Percentiles rank a stretch among this genome's conserved stretches.
phyloP scores from a whole-genome alignment of 306 rosid species.

The Vigna nakashimae region DNA sequence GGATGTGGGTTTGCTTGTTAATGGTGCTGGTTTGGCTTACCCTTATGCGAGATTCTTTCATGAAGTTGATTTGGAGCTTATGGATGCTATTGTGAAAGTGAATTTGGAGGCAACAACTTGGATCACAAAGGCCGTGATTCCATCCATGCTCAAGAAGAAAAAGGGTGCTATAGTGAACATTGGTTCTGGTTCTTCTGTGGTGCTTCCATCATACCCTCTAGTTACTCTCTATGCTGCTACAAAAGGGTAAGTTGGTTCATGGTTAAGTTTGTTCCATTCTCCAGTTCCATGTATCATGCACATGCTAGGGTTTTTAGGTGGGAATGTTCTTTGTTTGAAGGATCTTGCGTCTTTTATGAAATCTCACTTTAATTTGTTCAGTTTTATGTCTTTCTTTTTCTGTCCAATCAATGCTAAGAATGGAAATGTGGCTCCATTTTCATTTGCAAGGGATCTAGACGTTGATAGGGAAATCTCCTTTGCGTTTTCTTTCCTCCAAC shows the following conservation, averaged over 20 bases:
- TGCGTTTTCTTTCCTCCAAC: too few species aligned
- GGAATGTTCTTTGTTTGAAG: too few species aligned
- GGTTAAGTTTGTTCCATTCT: background rate
- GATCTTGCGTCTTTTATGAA: too few species aligned
- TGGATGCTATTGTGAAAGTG: slow-evolving; percentile 45
- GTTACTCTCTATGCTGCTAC: slow-evolving; percentile 60
- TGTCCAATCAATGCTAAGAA: too few species aligned
- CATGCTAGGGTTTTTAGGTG: background rate
- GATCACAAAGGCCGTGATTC: slow-evolving; percentile 61
- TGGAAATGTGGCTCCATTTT: too few species aligned
- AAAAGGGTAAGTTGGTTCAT: slow-evolving; percentile 54
- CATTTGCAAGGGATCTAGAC: too few species aligned
- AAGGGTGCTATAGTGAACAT: slow-evolving; percentile 65
- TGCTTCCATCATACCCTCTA: slow-evolving; percentile 59
- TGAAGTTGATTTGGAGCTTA: slow-evolving; percentile 48
- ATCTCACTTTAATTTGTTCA: background rate
- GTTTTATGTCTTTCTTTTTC: background rate
- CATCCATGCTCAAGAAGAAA: slow-evolving; percentile 59
- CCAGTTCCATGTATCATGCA: background rate
- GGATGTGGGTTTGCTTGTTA: slow-evolving; percentile 48
- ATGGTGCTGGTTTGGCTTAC: slow-evolving; percentile 46
- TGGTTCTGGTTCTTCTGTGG: slow-evolving; percentile 57
- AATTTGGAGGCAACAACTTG: slow-evolving; percentile 59
- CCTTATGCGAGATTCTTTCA: slow-evolving; percentile 52
- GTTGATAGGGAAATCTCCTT: too few species aligned